Evolutionary conservation across 192 early-diverging fungal species (phyloP), one percentile per base, ranked within the genome.

Genomic region (Geosiphon pyriformis): DNA sequence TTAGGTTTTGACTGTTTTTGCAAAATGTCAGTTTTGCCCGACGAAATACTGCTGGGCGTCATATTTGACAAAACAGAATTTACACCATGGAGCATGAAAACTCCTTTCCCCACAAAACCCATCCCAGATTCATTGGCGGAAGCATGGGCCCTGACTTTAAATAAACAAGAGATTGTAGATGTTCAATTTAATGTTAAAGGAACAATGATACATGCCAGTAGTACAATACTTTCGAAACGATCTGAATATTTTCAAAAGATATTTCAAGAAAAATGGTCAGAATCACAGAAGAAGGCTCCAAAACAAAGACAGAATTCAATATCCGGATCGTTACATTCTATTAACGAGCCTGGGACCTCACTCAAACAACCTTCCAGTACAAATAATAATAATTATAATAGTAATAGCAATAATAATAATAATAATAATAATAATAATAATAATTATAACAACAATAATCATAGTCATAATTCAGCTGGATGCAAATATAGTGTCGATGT

Each of bases 181-280:
- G 8, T 51, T 22, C 46, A 63, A 50, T 63, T 63, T 33, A 33
- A 51, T 34, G 0, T 63, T 15, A 32, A 27, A 20, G 48, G 51
- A 30, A 27, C 7, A 32, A 33, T 11, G 15, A 63, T 51, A 22
- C 51, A 31, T 49, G 61, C 65, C 2, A 56, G 57, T 30, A 67
- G 42, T 25, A 42, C 34, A 20, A 67, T 67, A 15, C 33, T 67
- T 18, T 25, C 29, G 32, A 30, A 35, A 31, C 54, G 65, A 15
- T 59, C 54, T 8, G 65, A 67, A 56, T 67, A 67, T 59, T 67
- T 67, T 49, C 54, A 58, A 25, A 49, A 27, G n/a, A 33, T 67
- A 31, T 64, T 67, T 47, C 61, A 60, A 59, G 65, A 46, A 33
- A 27, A 58, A 29, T 67, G 65, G 65, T 42, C 20, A 12, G 65